These are phyloP conservation scores for Annulohypoxylon maeteangense DNA, from an alignment of 495 filamentous ascomycete genomes.

Conservation along the genomic window DNA sequence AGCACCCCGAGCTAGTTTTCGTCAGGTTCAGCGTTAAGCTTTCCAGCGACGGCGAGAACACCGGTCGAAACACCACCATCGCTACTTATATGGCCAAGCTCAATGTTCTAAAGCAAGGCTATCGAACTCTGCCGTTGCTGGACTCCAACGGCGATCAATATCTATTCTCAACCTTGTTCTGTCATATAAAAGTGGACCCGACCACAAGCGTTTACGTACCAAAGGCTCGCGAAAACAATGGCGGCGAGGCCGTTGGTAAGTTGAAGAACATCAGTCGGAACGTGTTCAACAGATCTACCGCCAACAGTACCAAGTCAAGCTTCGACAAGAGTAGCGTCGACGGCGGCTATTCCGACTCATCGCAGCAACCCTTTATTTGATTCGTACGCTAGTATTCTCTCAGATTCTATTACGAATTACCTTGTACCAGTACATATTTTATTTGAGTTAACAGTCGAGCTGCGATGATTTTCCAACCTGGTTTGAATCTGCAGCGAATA, in stretches of 20 bases:
- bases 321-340: conserved; percentile 53
- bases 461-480: conserved; percentile 39
- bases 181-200: conserved; percentile 76
- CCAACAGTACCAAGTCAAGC: conserved; percentile 57
- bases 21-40: conserved; percentile 93
- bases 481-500: conserved; percentile 43
- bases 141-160: conserved; percentile 90
- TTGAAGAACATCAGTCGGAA: conserved; percentile 60
- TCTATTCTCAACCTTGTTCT: conserved; percentile 94
- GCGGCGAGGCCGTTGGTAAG: conserved; percentile 55
- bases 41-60: conserved; percentile 73
- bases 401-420: conserved; percentile 15
- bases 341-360: conserved; percentile 40
- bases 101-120: conserved; percentile 89
- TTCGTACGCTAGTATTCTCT: conserved; percentile 7
- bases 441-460: conserved; percentile 31
- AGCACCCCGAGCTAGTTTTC: conserved; percentile 92
- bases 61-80: conserved; percentile 67
- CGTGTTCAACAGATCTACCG: conserved; percentile 58
- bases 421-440: conserved; percentile 40
- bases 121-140: conserved; percentile 93
- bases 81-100: conserved; percentile 95
- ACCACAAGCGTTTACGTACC: conserved; percentile 64
- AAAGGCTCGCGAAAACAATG: conserved; percentile 46
- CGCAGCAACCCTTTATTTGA: conserved; percentile 30